Percentiles rank a stretch among this genome's conserved stretches.
Evolutionary conservation across 768 basidiomycete species (phyloP).

Genomic region (Boletus subcaerulescens): DNA sequence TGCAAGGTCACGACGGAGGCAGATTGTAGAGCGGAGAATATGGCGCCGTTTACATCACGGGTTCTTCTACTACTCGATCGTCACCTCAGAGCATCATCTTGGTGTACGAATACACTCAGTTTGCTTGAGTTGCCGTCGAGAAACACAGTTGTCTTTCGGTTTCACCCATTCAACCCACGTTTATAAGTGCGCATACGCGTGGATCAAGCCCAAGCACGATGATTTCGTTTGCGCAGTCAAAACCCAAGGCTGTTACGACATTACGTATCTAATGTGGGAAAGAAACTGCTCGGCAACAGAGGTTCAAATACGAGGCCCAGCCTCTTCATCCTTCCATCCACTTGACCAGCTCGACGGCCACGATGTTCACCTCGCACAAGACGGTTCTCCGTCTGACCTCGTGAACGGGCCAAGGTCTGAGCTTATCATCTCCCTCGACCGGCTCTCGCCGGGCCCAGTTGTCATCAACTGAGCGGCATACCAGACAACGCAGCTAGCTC

Average conservation of each 20-base stretch:
- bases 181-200: no score
- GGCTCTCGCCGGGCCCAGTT: constrained; percentile 59
- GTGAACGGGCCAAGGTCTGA: constrained; percentile 82
- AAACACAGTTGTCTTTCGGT: no score
- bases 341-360: constrained; percentile 50
- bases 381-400: constrained; percentile 32
- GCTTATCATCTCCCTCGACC: constrained; percentile 57
- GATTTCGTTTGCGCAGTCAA: no score
- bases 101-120: no score
- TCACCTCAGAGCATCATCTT: no score
- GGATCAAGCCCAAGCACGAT: no score
- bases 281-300: neutral
- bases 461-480: constrained; percentile 57
- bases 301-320: neutral
- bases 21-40: no score
- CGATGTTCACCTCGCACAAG: constrained; percentile 62
- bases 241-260: no score
- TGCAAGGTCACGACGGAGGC: neutral
- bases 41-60: no score
- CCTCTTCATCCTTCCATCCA: neutral
- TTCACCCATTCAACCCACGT: no score
- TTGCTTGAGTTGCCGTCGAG: no score
- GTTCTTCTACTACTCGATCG: no score
- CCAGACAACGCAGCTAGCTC: constrained; percentile 51
- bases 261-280: neutral